Conservation (phyloP, 129 eudicot species). For the Ambrosia artemisiifolia region DNA sequence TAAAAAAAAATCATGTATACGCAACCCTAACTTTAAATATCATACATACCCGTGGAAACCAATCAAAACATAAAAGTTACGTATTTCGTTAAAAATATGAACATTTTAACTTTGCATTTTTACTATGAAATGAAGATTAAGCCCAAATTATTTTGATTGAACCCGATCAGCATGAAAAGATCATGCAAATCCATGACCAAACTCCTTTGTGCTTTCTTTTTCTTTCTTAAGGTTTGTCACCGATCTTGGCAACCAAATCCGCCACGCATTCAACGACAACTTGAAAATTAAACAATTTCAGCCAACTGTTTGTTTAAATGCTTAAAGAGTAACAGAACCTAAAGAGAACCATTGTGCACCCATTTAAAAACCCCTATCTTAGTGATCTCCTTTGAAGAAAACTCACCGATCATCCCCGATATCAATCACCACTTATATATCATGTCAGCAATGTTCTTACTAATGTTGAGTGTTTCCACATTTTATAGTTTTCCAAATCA, state of each 20-base stretch:
- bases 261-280: conserved; percentile 74
- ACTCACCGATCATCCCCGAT: conserved; percentile 24
- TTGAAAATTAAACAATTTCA: conserved; percentile 27
- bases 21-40: too few species aligned
- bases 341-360: conserved; percentile 8
- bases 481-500: conserved; percentile 64
- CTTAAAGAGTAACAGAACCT: background rate
- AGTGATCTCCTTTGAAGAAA: conserved; percentile 61
- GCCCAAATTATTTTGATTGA: background rate
- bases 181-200: conserved; percentile 57
- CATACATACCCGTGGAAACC: too few species aligned
- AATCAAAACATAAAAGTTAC: too few species aligned
- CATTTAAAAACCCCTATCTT: conserved; percentile 29
- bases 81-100: too few species aligned
- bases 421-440: conserved; percentile 56
- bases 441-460: conserved; percentile 58
- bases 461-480: conserved; percentile 50
- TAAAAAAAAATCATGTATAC: too few species aligned
- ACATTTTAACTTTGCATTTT: background rate
- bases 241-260: conserved; percentile 46
- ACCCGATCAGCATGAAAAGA: conserved; percentile 31
- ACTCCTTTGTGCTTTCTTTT: conserved; percentile 50
- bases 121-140: background rate
- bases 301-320: conserved; percentile 9
- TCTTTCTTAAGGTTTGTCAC: conserved; percentile 24